These are phyloP conservation scores for Trametes pubescens DNA, from an alignment of 1,284 basidiomycete species.

Conservation along the genomic window DNA sequence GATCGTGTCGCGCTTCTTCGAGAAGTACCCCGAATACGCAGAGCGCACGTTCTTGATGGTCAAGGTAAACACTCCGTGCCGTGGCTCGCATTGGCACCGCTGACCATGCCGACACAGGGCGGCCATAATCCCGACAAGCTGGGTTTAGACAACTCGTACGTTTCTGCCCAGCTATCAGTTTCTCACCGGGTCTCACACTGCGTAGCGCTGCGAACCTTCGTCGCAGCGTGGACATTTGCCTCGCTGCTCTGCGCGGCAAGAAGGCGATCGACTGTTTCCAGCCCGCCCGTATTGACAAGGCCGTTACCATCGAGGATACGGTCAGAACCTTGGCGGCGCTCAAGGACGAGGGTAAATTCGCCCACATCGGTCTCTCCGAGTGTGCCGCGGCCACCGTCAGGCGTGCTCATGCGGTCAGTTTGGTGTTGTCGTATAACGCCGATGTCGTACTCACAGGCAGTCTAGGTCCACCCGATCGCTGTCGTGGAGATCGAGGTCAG, in stretches of 20 bases:
- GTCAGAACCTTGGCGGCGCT: conserved; percentile 41
- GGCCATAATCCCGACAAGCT: conserved; percentile 39
- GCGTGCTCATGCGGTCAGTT: conserved; percentile 35
- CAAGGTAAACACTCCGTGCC: conserved; percentile 40
- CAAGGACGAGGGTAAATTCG: conserved; percentile 52
- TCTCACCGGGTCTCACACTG: not conserved
- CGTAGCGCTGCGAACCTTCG: conserved; percentile 50
- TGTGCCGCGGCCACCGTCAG: conserved; percentile 55
- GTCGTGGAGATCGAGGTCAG: conserved; percentile 64
- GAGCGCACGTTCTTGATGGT: conserved; percentile 60
- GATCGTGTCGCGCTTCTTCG: conserved; percentile 54
- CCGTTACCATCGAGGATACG: conserved; percentile 44
- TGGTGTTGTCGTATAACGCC: too few species aligned
- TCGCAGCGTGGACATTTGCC: conserved; percentile 46
- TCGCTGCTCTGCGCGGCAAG: conserved; percentile 49
- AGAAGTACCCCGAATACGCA: conserved; percentile 61
- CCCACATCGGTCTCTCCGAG: conserved; percentile 58
- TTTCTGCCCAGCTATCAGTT: not conserved
- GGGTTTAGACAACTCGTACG: conserved; percentile 42
- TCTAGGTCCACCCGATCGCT: conserved; percentile 51
- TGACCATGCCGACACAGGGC: conserved; percentile 47
- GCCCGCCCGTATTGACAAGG: conserved; percentile 45
- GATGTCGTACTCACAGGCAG: not conserved
- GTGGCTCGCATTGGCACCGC: not conserved
- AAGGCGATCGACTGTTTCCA: conserved; percentile 58